Evolutionary conservation across 495 filamentous ascomycete genomes (phyloP).

Genomic region (Lepraria neglecta): DNA sequence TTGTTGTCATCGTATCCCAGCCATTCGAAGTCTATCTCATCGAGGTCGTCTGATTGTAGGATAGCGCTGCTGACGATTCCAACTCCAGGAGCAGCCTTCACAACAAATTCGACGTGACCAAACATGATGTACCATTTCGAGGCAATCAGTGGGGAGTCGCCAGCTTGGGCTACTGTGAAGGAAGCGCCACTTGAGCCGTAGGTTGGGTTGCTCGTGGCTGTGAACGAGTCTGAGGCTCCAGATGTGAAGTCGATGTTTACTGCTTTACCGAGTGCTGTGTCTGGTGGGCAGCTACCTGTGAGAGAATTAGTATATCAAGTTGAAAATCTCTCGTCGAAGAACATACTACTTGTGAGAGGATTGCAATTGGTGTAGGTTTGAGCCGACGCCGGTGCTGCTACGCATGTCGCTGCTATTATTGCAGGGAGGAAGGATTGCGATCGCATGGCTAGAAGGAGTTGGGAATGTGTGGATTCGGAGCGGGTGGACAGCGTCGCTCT

Average conservation of each 20-base stretch:
- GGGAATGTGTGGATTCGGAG: neutral
- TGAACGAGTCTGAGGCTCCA: conserved; percentile 63
- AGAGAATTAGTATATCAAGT: conserved; percentile 10
- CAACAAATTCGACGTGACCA: conserved; percentile 50
- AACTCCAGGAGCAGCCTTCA: conserved; percentile 55
- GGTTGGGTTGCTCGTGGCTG: conserved; percentile 54
- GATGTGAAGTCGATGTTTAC: conserved; percentile 74
- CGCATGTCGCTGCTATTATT: conserved; percentile 11
- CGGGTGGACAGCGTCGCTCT: neutral
- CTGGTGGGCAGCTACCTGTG: conserved; percentile 57
- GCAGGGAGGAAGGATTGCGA: conserved; percentile 15
- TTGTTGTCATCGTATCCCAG: conserved; percentile 56
- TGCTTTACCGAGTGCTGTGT: conserved; percentile 75
- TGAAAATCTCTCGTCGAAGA: neutral
- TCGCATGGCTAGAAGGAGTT: conserved; percentile 12
- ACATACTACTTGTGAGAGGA: conserved; percentile 60
- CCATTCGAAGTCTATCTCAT: conserved; percentile 91
- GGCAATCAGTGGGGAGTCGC: conserved; percentile 76
- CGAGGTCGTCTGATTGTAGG: conserved; percentile 74
- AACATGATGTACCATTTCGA: conserved; percentile 74
- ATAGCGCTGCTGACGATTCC: conserved; percentile 73
- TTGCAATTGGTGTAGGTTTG: conserved; percentile 76
- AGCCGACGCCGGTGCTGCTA: conserved; percentile 44
- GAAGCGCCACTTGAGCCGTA: conserved; percentile 71
- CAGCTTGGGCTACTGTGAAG: conserved; percentile 77